A percentile compares a stretch with the other conserved stretches of the same genome.
These are phyloP conservation scores for Hypoxylon crocopeplum DNA, from an alignment of 495 filamentous ascomycete genomes.

Conservation along the genomic window DNA sequence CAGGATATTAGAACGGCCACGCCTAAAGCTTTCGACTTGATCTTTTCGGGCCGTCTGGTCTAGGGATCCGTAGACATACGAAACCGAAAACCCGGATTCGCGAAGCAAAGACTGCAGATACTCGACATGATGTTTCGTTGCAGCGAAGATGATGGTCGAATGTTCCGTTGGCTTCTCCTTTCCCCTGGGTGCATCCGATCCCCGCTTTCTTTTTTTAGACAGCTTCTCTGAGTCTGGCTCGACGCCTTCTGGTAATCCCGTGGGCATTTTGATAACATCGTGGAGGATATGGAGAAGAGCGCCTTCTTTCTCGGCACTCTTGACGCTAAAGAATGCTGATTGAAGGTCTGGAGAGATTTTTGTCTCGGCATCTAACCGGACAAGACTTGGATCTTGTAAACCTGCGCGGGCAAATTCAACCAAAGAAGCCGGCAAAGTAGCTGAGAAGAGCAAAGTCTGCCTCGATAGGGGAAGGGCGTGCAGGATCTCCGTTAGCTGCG, in stretches of 20 bases:
- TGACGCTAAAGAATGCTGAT: constrained; percentile 91
- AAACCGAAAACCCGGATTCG: constrained; percentile 82
- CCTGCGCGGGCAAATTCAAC: constrained; percentile 96
- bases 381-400: constrained; percentile 83
- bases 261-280: constrained; percentile 91
- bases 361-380: constrained; percentile 90
- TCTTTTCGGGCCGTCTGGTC: constrained; percentile 92
- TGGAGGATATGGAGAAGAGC: constrained; percentile 87
- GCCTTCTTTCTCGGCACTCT: constrained; percentile 90
- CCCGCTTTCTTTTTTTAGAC: constrained; percentile 73
- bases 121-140: constrained; percentile 98
- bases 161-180: constrained; percentile 70
- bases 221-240: constrained; percentile 55
- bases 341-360: constrained; percentile 95
- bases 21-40: constrained; percentile 87
- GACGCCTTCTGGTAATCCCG: constrained; percentile 66
- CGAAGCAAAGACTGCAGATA: constrained; percentile 78
- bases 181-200: constrained; percentile 53
- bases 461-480: constrained; percentile 81
- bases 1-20: constrained; percentile 83
- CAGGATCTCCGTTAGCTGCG: constrained; percentile 91
- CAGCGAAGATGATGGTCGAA: constrained; percentile 92
- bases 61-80: constrained; percentile 89
- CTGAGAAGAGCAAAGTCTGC: constrained; percentile 93
- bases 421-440: constrained; percentile 88